A percentile compares a stretch with the other conserved stretches of the same genome.
Conservation (phyloP, 2,329 filamentous ascomycete genomes). For the Xylaria hypoxylon region DNA sequence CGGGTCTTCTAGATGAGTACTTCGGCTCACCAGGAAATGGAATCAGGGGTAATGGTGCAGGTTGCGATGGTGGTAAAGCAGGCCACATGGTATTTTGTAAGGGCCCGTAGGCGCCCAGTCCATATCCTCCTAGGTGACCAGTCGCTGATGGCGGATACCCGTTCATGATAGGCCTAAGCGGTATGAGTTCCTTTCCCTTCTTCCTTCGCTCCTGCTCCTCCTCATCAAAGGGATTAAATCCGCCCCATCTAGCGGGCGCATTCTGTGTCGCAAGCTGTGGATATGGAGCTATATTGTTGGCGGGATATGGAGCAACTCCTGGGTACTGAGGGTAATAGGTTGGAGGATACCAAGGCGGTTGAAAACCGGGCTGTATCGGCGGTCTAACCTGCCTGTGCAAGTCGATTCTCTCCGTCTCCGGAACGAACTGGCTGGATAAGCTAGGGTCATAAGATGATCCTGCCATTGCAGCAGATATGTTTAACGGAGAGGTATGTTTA, state of each 20-base stretch:
- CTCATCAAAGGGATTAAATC: constrained; percentile 29
- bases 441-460: constrained; percentile 23
- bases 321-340: constrained; percentile 13
- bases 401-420: constrained; percentile 1
- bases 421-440: constrained; percentile 10
- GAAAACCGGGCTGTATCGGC: constrained; percentile 20
- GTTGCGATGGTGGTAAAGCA: constrained; percentile 22
- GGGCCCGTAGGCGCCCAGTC: constrained; percentile 5
- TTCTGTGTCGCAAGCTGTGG: constrained; percentile 15
- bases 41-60: constrained; percentile 3
- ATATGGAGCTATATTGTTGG: constrained; percentile 19
- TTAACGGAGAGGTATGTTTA: neutral
- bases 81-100: constrained; percentile 10
- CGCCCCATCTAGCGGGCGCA: constrained; percentile 23
- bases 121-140: constrained; percentile 25
- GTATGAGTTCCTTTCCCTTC: constrained; percentile 37
- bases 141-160: constrained; percentile 17
- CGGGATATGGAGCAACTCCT: constrained; percentile 6
- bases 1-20: neutral
- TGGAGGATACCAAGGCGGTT: constrained; percentile 29
- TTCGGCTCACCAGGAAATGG: neutral
- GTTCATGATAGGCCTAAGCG: constrained; percentile 11
- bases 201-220: constrained; percentile 34
- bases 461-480: constrained; percentile 7
- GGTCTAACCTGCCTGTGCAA: constrained; percentile 5